Evolutionary conservation across 805 yeast species (phyloP), one percentile per base, ranked within the genome.

Genomic region (Candida boidinii): DNA sequence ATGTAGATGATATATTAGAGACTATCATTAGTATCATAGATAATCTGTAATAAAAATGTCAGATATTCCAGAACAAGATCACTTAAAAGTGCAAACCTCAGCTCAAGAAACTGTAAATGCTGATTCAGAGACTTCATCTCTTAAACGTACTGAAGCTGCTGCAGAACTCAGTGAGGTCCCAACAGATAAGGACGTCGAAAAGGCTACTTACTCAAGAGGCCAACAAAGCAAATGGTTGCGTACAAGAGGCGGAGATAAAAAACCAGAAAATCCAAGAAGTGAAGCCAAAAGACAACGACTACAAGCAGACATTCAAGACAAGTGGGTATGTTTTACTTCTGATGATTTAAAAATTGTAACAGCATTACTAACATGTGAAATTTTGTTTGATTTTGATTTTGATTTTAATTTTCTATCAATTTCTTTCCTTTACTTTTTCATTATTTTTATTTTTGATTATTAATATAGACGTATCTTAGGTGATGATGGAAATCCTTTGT

Each of bases 401-500:
- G 10, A 20, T 20, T 20, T 7, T 8, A 20, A 20, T 20, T 7
- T 8, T 8, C 11, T 20, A 11, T 7, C 17, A n/a, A 8, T 25
- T 25, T 15, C 13, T 8, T 7, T 7, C 10, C 8, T 24, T 11
- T 24, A 24, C 8, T 7, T 15, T 6, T 7, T 7, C 26, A 7
- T 24, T 24, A 6, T 24, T 15, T 24, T 24, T 24, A 19, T n/a
- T 12, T 23, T 23, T 11, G 6, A 23, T 24, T 34, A 21, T 28
- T 34, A 17, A 26, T 11, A 23, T 37, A 59, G 64, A 60, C 74
- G 49, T 40, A 63, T 49, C 45, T 39, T 75, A 54, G 87, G 79
- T 52, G 81, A 63, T 13, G 57, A 74, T 19, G 90, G 88, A 10
- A 67, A 73, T 22, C 77, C 79, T 3, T 54, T 75, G 26, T 74